Conservation (phyloP, 495 filamentous ascomycete species). For the Lophiostoma macrostomum region DNA sequence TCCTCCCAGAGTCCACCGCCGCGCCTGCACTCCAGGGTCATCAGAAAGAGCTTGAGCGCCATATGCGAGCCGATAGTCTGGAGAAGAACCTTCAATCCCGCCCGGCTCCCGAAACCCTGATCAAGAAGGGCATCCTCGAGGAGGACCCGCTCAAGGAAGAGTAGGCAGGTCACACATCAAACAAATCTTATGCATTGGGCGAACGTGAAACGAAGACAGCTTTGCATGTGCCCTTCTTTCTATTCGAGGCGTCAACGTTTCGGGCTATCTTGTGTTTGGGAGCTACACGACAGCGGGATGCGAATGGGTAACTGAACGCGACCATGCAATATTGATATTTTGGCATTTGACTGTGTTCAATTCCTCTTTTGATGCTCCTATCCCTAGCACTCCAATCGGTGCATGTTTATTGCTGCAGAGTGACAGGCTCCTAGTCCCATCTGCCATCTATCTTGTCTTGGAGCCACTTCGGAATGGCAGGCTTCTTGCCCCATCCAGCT, state of each 20-base stretch:
- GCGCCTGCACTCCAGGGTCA: slow-evolving; percentile 73
- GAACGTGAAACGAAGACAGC: too few relatives aligned
- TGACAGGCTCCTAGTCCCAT: slow-evolving; percentile 31
- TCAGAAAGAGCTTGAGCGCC: slow-evolving; percentile 74
- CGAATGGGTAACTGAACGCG: too few relatives aligned
- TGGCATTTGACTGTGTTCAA: too few relatives aligned
- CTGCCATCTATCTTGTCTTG: slow-evolving; percentile 23
- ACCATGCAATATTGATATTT: too few relatives aligned
- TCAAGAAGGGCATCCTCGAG: slow-evolving; percentile 68
- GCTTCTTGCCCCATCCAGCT: slow-evolving; percentile 33
- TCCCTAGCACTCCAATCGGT: background rate
- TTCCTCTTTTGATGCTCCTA: background rate
- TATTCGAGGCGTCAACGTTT: too few relatives aligned
- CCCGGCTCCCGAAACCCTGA: slow-evolving; percentile 68
- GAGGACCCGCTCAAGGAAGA: slow-evolving; percentile 27
- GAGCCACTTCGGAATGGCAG: slow-evolving; percentile 25
- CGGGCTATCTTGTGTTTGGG: too few relatives aligned
- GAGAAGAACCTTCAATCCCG: slow-evolving; percentile 78
- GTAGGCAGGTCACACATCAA: too few relatives aligned
- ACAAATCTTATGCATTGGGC: too few relatives aligned
- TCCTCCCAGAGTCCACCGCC: slow-evolving; percentile 71
- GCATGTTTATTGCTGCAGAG: too few relatives aligned
- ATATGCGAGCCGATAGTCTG: slow-evolving; percentile 79
- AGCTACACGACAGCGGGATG: too few relatives aligned
- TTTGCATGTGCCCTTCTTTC: too few relatives aligned